These are phyloP conservation scores for Diophrys appendiculata DNA, from an alignment of 73 alveolate genomes.

Conservation along the genomic window DNA sequence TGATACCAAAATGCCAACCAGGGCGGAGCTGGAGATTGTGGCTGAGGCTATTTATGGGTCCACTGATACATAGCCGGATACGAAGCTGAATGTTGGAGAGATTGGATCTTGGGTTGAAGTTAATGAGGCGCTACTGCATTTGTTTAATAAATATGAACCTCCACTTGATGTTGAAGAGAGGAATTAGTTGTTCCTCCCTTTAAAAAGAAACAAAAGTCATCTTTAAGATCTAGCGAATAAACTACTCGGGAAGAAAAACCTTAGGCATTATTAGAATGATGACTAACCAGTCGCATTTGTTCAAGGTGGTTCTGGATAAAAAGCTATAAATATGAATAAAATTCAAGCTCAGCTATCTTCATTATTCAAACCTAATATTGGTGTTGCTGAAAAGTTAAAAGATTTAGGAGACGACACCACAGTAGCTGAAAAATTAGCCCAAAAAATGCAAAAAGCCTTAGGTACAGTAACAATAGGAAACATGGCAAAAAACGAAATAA, in stretches of 20 bases:
- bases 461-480: no score
- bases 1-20: constrained; percentile 16
- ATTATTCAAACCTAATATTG: no score
- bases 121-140: constrained; percentile 5
- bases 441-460: neutral
- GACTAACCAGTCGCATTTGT: neutral
- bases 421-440: neutral
- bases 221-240: neutral
- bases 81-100: constrained; percentile 5
- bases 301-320: neutral
- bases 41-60: constrained; percentile 12
- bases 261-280: neutral
- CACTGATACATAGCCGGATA: constrained; percentile 15
- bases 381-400: no score
- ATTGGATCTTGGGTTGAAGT: constrained; percentile 27
- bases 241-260: constrained; percentile 2
- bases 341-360: no score
- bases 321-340: neutral
- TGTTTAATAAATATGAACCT: constrained; percentile 10
- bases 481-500: constrained; percentile 9
- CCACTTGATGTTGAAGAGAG: constrained; percentile 9
- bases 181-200: constrained; percentile 5
- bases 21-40: constrained; percentile 4
- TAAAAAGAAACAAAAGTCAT: constrained; percentile 7
- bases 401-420: neutral